These are phyloP conservation scores for Diaporthe sp. DNA, from an alignment of 2,329 filamentous ascomycete genomes.

Conservation along the genomic window DNA sequence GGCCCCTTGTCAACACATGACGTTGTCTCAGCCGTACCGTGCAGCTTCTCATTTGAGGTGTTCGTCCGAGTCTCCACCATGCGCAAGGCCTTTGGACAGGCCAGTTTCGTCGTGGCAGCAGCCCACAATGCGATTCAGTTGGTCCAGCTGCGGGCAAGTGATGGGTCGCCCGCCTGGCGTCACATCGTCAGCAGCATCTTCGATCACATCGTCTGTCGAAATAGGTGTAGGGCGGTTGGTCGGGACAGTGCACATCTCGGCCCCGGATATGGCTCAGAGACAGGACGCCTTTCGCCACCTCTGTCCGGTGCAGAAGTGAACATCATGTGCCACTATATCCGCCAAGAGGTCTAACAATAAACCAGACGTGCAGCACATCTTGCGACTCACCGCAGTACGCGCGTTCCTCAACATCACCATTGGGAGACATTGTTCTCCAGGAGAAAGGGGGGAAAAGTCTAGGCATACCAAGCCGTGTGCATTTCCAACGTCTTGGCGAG, in stretches of 20 bases:
- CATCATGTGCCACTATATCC: not conserved
- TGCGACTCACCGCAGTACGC: slow-evolving; percentile 7
- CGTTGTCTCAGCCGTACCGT: not conserved
- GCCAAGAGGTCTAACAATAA: slow-evolving; percentile 17
- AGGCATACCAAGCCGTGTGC: not conserved
- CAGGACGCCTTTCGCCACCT: not conserved
- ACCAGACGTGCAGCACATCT: not conserved
- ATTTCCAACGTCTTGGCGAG: slow-evolving; percentile 9
- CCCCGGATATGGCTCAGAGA: not conserved
- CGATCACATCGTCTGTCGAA: not conserved
- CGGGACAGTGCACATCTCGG: too few relatives aligned
- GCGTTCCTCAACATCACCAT: slow-evolving; percentile 11
- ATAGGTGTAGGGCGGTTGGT: not conserved
- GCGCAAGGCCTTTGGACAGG: not conserved
- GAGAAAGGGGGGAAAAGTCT: slow-evolving; percentile 1
- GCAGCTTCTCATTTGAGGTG: not conserved
- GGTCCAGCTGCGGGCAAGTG: not conserved
- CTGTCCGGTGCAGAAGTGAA: not conserved
- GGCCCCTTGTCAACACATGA: slow-evolving; percentile 1
- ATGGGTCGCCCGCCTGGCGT: not conserved
- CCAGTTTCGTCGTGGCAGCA: not conserved
- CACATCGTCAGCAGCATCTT: slow-evolving; percentile 7
- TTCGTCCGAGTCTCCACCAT: slow-evolving; percentile 27
- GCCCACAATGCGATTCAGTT: slow-evolving; percentile 17
- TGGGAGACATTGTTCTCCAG: not conserved